phyloP scores from a whole-genome alignment of 129 eudicot genomes.

The Centrapalus pauciflorus region DNA sequence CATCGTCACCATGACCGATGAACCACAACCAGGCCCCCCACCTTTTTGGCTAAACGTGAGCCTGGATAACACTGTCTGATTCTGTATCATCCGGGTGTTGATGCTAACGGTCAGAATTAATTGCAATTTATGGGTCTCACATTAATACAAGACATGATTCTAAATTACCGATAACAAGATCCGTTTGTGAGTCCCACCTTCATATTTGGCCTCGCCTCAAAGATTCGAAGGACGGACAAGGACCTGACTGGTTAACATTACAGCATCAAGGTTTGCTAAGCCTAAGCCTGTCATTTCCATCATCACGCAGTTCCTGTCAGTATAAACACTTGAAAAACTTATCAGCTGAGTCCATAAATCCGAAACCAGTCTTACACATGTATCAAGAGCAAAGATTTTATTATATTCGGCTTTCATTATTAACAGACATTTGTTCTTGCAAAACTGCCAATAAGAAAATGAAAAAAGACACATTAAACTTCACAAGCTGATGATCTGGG shows the following conservation, averaged over 20 bases:
- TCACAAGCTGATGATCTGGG: too few species aligned
- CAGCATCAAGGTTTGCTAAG: too few species aligned
- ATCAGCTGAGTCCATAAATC: too few species aligned
- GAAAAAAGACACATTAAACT: too few species aligned
- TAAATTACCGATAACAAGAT: too few species aligned
- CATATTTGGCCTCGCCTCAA: too few species aligned
- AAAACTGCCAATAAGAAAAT: too few species aligned
- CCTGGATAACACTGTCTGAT: background rate
- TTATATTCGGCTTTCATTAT: too few species aligned
- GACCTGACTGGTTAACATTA: background rate
- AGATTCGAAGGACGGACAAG: too few species aligned
- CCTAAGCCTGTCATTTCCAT: background rate
- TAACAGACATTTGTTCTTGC: background rate
- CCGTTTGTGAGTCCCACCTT: too few species aligned
- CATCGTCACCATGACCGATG: conserved; percentile 15
- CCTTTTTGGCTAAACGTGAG: background rate
- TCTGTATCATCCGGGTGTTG: background rate
- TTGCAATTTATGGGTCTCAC: conserved; percentile 2
- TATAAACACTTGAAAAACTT: background rate
- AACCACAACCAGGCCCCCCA: conserved; percentile 25
- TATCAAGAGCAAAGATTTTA: too few species aligned
- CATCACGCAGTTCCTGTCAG: background rate
- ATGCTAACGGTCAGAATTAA: background rate
- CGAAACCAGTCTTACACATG: too few species aligned
- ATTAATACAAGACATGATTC: background rate